Base-by-base conservation (phyloP, 75 land plant species). In the Pseudotsuga menziesii region DNA sequence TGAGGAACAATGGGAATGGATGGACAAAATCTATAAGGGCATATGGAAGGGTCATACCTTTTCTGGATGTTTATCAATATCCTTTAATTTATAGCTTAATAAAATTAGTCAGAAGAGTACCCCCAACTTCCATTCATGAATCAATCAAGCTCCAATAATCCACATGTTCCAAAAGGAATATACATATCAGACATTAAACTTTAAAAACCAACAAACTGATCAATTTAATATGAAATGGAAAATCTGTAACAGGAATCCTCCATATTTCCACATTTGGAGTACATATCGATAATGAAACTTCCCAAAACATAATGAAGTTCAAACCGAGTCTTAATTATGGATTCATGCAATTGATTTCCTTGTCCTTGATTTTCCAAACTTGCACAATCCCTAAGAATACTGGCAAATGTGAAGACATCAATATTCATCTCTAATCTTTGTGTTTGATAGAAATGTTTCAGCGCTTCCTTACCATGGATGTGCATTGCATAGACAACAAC, bases 231-330 rank as follows among this genome's bases (percentile, higher is more conserved):
- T 8, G 52, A 44, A 11, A 44, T 44, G 52, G 8, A 44, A 44
- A 8, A 44, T n/a, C n/a, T 79, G 44, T 56, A 61, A 35, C 70
- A 66, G 0, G 87, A 84, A 62, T 84, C 26, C 2, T 62, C 71
- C 70, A 86, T 26, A 60, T 56, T 56, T 2, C 87, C 83, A 77
- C 85, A 83, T 44, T 83, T 86, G 57, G 77, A 71, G 39, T 86
- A 86, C 85, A 83, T 80, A 64, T 86, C 85, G 32, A 80, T 56
- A 66, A 83, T 76, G 20, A 82, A 71, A 54, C 79, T 39, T n/a
- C 36, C 67, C 62, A 83, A 44, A 55, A 58, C 74, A 32, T 59
- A 41, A 48, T 83, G 74, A 0, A 22, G 16, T 14, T 85, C 75
- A 27, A 85, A 60, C 8, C 79, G 79, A 57, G 12, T 26, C 57